These are phyloP conservation scores for Trametes sp. DNA, from an alignment of 1,284 basidiomycete genomes.

Conservation along the genomic window DNA sequence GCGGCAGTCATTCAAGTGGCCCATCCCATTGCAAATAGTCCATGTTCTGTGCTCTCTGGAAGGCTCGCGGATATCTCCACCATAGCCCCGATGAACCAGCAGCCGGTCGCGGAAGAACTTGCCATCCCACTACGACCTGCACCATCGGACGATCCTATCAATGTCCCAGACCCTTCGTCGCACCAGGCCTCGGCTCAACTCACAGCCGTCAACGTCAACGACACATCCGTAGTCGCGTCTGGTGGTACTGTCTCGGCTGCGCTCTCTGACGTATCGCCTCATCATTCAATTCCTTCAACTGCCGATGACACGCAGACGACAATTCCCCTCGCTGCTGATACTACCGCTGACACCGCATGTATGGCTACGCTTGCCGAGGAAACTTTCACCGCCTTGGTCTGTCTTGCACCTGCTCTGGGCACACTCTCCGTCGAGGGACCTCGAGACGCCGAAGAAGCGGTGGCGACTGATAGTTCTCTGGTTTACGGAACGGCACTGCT, in stretches of 20 bases:
- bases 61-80: too few relatives aligned
- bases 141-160: background rate
- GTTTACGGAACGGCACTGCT: background rate
- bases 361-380: background rate
- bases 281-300: background rate
- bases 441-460: background rate
- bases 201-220: background rate
- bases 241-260: background rate
- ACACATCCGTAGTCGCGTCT: background rate
- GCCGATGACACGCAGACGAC: background rate
- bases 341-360: background rate
- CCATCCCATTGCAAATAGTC: too few relatives aligned
- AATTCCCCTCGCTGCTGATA: background rate
- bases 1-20: too few relatives aligned
- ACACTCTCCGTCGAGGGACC: background rate
- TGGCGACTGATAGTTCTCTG: background rate
- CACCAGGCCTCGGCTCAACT: background rate
- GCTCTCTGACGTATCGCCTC: background rate
- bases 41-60: background rate
- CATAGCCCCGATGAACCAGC: background rate
- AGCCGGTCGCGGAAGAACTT: background rate
- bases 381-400: background rate
- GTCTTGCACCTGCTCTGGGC: background rate
- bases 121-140: background rate
- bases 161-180: background rate